Evolutionary conservation across 2,329 filamentous ascomycete species (phyloP).

Genomic region (Colletotrichum limetticola): DNA sequence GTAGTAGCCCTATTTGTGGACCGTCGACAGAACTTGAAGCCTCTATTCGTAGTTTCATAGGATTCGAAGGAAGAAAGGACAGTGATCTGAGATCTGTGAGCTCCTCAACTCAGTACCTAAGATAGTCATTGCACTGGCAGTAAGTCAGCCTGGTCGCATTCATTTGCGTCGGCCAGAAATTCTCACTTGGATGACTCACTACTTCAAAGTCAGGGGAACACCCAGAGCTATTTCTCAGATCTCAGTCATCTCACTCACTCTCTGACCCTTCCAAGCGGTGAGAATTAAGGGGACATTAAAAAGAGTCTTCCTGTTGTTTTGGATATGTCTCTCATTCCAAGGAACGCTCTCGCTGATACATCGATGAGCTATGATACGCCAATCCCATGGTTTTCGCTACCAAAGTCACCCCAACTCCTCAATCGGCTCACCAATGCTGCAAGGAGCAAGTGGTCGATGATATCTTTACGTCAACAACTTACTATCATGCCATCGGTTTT

Average conservation of each 20-base stretch:
- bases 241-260: neutral
- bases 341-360: neutral
- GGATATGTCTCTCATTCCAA: neutral
- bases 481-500: constrained; percentile 32
- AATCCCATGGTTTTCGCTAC: neutral
- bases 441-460: neutral
- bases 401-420: neutral
- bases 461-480: neutral
- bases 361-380: neutral
- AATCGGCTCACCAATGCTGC: neutral
- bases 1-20: neutral
- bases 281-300: neutral
- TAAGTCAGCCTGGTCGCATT: too few relatives aligned
- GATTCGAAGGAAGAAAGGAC: neutral
- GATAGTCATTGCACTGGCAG: too few relatives aligned
- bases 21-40: neutral
- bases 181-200: too few relatives aligned
- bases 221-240: too few relatives aligned
- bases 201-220: too few relatives aligned
- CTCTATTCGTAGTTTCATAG: neutral
- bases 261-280: neutral
- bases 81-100: too few relatives aligned
- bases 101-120: too few relatives aligned
- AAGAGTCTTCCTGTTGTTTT: neutral
- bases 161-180: too few relatives aligned